Evolutionary conservation across 768 basidiomycete species (phyloP), one percentile per base, ranked within the genome.

Genomic region (Trametes sanguinea): DNA sequence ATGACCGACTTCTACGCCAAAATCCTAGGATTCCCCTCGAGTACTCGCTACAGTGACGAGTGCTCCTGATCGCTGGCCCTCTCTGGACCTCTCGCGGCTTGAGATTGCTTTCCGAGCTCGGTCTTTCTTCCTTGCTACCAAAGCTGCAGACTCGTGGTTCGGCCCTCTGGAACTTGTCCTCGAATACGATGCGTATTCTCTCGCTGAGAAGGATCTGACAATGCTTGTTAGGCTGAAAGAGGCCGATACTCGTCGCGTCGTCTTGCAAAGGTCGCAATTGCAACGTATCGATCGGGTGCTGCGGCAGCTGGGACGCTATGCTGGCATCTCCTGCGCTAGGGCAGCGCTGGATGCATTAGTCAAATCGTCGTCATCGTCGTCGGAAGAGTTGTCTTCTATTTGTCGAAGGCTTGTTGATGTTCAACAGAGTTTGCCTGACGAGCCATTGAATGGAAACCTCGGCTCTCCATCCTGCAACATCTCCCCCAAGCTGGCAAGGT

Each of bases 381-480:
- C 57, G 60, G 40, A 51, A 64, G 69, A 63, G 76, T 72, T 47
- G 72, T 8, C 40, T 45, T 17, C 37, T 22, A 13, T 17, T 11
- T 32, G 22, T 6, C 33, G 46, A 35, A 44, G 32, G 17, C 50
- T 59, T 14, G 33, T 6, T 32, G n/a, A 59, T 0, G 9, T 52
- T 13, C 50, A 29, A 44, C 82, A 81, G 68, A 81, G 87, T 63
- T 88, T 84, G 85, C 73, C 78, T 14, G 89, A 85, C 68, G 76
- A 81, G 6, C 83, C 86, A 78, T 88, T 89, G 11, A 87, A 87
- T 60, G 71, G 83, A 7, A 81, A 87, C 66, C 67, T 79, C 1
- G 77, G 76, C 29, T 88, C 87, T 6, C 73, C 74, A 55, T 79
- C 83, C 5, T 86, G 84, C 68, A 92, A 92, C 67, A 82, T 89